These are phyloP conservation scores for Alternaria alternata DNA, from an alignment of 2,329 filamentous ascomycete species.

Conservation along the genomic window DNA sequence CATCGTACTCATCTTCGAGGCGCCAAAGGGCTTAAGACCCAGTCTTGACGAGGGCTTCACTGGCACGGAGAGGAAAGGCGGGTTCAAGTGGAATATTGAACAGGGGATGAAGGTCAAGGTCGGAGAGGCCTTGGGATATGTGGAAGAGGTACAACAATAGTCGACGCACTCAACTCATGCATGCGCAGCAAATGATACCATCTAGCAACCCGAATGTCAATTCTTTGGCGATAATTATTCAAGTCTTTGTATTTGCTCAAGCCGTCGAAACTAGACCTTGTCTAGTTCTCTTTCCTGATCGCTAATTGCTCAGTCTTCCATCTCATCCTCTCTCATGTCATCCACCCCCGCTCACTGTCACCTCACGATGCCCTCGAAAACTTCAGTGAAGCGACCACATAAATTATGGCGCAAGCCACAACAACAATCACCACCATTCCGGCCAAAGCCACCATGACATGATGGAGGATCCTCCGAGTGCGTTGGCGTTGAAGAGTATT, in stretches of 20 bases:
- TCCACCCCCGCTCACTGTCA: too few species aligned
- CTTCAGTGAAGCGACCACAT: too few species aligned
- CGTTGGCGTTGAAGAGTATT: background rate
- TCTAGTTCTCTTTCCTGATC: too few species aligned
- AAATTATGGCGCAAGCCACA: too few species aligned
- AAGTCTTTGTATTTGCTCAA: background rate
- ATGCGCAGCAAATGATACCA: conserved; percentile 7
- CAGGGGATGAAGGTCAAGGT: conserved; percentile 90
- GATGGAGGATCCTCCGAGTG: background rate
- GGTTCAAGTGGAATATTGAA: conserved; percentile 86
- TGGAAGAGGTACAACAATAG: conserved; percentile 57
- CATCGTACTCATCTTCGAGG: conserved; percentile 95
- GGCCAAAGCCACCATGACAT: background rate
- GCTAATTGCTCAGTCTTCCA: too few species aligned
- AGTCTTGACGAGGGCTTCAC: conserved; percentile 65
- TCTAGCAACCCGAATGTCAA: background rate
- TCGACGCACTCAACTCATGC: background rate
- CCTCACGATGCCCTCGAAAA: too few species aligned
- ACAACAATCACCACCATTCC: background rate
- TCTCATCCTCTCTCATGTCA: too few species aligned
- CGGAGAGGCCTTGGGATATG: conserved; percentile 82
- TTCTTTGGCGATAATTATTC: background rate
- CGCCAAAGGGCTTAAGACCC: conserved; percentile 70
- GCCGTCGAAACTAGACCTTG: too few species aligned
- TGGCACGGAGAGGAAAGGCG: conserved; percentile 64